Evolutionary conservation across 768 basidiomycete species (phyloP).

Genomic region (Naganishia kalamii): DNA sequence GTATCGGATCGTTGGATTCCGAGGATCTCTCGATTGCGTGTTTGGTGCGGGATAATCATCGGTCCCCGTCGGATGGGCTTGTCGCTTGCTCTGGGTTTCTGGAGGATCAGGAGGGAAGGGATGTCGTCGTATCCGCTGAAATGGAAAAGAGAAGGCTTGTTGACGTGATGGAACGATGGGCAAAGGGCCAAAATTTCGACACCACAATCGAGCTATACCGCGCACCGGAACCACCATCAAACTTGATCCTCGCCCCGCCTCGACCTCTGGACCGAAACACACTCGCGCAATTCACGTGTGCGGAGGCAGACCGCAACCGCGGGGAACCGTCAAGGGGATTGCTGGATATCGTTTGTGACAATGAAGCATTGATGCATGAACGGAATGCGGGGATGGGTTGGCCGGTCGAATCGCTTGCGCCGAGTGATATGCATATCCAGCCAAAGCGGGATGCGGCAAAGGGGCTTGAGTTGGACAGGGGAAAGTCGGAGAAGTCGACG

Average conservation of each 20-base stretch:
- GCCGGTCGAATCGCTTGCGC: not conserved
- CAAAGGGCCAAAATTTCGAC: not conserved
- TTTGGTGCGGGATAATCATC: not conserved
- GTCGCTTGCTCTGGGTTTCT: not conserved
- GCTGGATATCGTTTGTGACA: constrained; percentile 3
- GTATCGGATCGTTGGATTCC: constrained; percentile 5
- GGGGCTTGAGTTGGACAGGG: no score
- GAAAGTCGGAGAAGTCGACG: no score
- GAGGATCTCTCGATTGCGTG: not conserved
- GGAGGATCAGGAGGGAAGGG: not conserved
- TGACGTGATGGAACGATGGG: constrained; percentile 4
- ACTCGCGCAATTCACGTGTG: not conserved
- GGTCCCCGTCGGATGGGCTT: not conserved
- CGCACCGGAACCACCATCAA: not conserved
- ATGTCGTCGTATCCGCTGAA: no score
- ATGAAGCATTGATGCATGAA: not conserved
- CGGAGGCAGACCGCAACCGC: not conserved
- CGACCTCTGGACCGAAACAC: not conserved
- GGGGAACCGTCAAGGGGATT: not conserved
- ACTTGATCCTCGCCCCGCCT: not conserved
- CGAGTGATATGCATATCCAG: not conserved
- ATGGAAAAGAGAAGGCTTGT: not conserved
- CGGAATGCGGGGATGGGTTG: not conserved
- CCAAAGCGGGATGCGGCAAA: no score
- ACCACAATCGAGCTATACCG: not conserved